Evolutionary conservation across 352 stramenopile species (phyloP).

Genomic region (Aphanomyces invadans): DNA sequence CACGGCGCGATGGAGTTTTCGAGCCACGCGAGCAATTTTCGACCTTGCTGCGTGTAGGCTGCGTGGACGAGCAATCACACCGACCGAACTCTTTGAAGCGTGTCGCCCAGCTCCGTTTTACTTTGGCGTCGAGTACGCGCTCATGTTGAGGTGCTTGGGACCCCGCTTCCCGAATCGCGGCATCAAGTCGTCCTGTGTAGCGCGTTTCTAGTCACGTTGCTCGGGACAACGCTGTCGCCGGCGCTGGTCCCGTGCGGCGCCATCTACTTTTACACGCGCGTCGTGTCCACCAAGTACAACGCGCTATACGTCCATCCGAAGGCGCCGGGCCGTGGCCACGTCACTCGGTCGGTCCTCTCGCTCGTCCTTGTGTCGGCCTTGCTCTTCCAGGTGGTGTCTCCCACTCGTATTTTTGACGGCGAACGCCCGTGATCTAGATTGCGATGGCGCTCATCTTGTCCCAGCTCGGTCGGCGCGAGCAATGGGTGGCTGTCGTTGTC

Average conservation of each 20-base stretch:
- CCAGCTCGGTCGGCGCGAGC: background rate
- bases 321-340: constrained; percentile 54
- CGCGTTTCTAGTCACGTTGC: constrained; percentile 57
- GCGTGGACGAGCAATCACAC: constrained; percentile 41
- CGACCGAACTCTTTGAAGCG: constrained; percentile 40
- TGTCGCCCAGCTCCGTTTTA: constrained; percentile 48
- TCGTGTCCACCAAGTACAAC: constrained; percentile 66
- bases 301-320: constrained; percentile 68
- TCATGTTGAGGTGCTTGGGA: constrained; percentile 37
- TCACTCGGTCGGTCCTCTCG: constrained; percentile 46
- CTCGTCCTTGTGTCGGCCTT: constrained; percentile 54
- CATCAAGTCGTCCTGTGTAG: too few species aligned
- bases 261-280: constrained; percentile 72
- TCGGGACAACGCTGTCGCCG: constrained; percentile 62
- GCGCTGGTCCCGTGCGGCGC: constrained; percentile 67
- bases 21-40: too few species aligned
- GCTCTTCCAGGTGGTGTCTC: constrained; percentile 43
- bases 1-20: too few species aligned
- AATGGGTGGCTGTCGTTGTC: background rate
- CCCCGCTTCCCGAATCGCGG: too few species aligned
- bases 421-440: too few species aligned
- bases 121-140: constrained; percentile 68
- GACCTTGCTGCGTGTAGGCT: background rate
- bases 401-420: background rate
- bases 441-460: constrained; percentile 6